Percentiles rank a stretch among this genome's conserved stretches.
Evolutionary conservation across 495 filamentous ascomycete genomes (phyloP).

Genomic region (Hyaloscypha finlandica): DNA sequence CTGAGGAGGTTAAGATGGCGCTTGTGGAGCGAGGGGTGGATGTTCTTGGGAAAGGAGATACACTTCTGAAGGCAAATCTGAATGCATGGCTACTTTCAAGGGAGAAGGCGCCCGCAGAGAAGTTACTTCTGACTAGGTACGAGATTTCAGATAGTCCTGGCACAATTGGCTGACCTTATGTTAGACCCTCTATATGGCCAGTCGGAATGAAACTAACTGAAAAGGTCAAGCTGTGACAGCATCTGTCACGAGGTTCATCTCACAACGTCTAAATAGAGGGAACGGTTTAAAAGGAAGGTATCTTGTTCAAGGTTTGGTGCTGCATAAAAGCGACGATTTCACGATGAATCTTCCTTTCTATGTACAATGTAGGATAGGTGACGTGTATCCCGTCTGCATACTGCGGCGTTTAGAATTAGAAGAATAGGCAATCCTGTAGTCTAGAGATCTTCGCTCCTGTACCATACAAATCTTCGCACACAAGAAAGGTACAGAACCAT

Average conservation of each 20-base stretch:
- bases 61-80: conserved; percentile 25
- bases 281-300: background rate
- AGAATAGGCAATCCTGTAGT: background rate
- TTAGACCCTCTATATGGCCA: conserved; percentile 31
- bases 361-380: conserved; percentile 24
- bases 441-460: conserved; percentile 2
- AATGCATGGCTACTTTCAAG: conserved; percentile 34
- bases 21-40: conserved; percentile 53
- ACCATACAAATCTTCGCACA: conserved; percentile 5
- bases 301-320: background rate
- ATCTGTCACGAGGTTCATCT: background rate
- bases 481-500: background rate
- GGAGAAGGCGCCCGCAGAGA: conserved; percentile 27
- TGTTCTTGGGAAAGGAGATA: conserved; percentile 36
- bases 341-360: conserved; percentile 7
- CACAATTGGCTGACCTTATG: background rate
- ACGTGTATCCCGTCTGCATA: conserved; percentile 8
- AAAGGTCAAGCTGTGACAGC: background rate
- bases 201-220: background rate
- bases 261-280: background rate
- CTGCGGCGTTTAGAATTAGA: conserved; percentile 21
- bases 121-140: conserved; percentile 32
- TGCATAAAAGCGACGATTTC: background rate
- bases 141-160: background rate
- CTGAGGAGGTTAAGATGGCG: conserved; percentile 56